Evolutionary conservation across 106 monocot species (phyloP).

Genomic region (Platanthera guangdongensis): DNA sequence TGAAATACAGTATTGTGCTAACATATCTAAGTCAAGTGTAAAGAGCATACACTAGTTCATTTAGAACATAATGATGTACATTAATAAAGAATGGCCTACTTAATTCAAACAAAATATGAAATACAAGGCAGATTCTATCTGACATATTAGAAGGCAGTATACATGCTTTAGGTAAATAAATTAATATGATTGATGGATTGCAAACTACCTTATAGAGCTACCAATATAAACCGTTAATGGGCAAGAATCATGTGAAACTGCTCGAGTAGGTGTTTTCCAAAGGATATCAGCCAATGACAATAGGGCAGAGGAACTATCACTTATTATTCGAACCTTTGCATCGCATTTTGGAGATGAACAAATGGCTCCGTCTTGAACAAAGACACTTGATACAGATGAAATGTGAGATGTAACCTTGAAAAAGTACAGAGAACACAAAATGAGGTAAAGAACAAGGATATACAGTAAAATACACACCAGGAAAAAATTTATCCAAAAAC

Average conservation of each 20-base stretch:
- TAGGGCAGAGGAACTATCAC: constrained; percentile 71
- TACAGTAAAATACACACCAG: not conserved
- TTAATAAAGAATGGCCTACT: not conserved
- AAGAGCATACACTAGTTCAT: not conserved
- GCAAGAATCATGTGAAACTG: constrained; percentile 80
- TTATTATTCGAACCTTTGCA: constrained; percentile 90
- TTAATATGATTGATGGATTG: not conserved
- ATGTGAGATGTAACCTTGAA: constrained; percentile 82
- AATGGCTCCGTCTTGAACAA: constrained; percentile 90
- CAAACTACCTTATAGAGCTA: constrained; percentile 65
- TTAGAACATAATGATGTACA: not conserved
- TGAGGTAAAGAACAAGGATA: not conserved
- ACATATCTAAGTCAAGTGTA: not conserved
- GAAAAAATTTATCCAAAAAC: not conserved
- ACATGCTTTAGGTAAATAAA: not conserved
- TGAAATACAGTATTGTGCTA: not conserved
- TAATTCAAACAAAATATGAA: not conserved
- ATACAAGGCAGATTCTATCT: not conserved
- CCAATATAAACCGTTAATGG: constrained; percentile 80
- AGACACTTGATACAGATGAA: constrained; percentile 60
- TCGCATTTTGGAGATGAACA: constrained; percentile 59
- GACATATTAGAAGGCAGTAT: not conserved
- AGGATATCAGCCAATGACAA: constrained; percentile 48
- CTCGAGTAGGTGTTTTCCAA: constrained; percentile 48
- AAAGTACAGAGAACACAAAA: constrained; percentile 6